Evolutionary conservation across 371 early-diverging fungal species (phyloP).

Genomic region (Circinella umbellata): DNA sequence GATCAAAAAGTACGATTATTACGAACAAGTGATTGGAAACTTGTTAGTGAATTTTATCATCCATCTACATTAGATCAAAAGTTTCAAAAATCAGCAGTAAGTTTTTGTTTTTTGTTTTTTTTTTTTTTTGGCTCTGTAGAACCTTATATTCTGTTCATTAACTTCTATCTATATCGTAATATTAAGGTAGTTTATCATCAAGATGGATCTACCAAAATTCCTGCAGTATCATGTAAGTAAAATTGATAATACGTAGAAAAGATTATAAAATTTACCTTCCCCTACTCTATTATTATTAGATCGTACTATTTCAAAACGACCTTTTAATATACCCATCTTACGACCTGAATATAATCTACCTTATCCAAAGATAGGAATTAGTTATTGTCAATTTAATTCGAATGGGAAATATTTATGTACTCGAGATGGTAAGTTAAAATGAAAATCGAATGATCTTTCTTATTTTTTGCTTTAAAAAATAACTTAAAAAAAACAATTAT

Average conservation of each 20-base stretch:
- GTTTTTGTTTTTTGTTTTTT: no score
- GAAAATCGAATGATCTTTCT: constrained; percentile 23
- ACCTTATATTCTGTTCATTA: no score
- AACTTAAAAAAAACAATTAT: not conserved
- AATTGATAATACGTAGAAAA: not conserved
- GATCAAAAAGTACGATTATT: constrained; percentile 69
- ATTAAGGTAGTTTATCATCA: constrained; percentile 2
- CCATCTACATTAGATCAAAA: constrained; percentile 17
- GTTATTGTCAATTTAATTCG: constrained; percentile 61
- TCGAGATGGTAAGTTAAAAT: constrained; percentile 40
- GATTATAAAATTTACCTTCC: no score
- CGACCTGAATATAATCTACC: constrained; percentile 64
- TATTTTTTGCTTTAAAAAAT: no score
- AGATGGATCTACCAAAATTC: constrained; percentile 12
- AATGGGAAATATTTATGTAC: constrained; percentile 59
- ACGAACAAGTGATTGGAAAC: constrained; percentile 58
- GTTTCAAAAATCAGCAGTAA: not conserved
- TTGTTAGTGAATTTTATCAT: constrained; percentile 52
- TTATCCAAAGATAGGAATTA: constrained; percentile 65
- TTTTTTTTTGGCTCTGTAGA: no score
- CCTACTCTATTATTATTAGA: not conserved
- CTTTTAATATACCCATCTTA: constrained; percentile 47
- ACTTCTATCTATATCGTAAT: no score
- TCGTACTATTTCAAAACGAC: constrained; percentile 30
- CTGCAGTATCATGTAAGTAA: not conserved